Evolutionary conservation across 2,329 filamentous ascomycete genomes (phyloP), one percentile per base, ranked within the genome.

Genomic region (Diaporthe citri): DNA sequence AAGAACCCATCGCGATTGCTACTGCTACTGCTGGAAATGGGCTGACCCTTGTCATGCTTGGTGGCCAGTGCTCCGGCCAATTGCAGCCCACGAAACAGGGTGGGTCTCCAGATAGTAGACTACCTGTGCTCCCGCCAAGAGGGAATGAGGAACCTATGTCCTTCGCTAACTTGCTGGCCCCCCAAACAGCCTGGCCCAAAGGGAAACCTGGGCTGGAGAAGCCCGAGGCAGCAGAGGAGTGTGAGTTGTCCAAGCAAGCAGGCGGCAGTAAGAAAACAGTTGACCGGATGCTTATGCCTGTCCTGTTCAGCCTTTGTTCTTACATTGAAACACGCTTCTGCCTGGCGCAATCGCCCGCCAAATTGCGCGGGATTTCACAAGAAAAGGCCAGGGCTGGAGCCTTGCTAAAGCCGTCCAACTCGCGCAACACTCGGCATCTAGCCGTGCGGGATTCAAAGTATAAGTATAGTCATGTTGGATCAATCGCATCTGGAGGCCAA

Each of bases 1-100:
- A 64, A 72, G 71, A 72, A 72, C 51, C 57, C 57, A 72, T 72
- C 71, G 57, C 71, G 71, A 64, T 55, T 72, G 71, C 71, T 62
- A 64, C 55, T 72, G 71, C 71, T 62, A 64, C 55, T 72, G 71
- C 57, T 64, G 70, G 71, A 72, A 72, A 64, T 56, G 71, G 34
- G 46, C 71, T 55, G 57, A 62, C 71, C 57, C 57, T 64, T 31
- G 55, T 59, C 70, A 25, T 64, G 57, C 46, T 31, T n/a, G 39
- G 51, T 69, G 71, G 71, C 71, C 60, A 62, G 71, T 62, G 71
- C 71, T 64, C 51, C 34, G 48, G 43, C 71, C 71, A 72, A 72
- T 72, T 46, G 71, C 28, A 72, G 51, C 10, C 57, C 57, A 22
- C 57, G n/a, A 41, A 4, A 10, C 64, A 4, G 13, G n/a, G 64